Evolutionary conservation across 495 filamentous ascomycete genomes (phyloP).

Genomic region (Letharia lupina): DNA sequence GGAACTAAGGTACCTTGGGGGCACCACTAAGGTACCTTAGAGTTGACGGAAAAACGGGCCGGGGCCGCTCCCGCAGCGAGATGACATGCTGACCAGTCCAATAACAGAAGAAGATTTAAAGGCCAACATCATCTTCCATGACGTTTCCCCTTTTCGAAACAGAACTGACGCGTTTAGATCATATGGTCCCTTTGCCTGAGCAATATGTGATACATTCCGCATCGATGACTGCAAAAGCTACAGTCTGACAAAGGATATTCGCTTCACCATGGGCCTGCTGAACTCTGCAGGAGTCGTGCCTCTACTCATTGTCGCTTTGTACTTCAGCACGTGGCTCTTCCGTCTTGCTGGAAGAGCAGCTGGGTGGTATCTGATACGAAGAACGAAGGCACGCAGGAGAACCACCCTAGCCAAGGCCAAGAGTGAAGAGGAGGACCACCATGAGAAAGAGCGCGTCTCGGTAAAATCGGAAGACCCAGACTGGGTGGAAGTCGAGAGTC

Average conservation of each 20-base stretch:
- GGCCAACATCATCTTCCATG: no score
- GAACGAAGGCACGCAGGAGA: constrained; percentile 55
- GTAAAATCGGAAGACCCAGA: constrained; percentile 48
- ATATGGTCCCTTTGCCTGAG: background rate
- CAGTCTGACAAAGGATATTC: background rate
- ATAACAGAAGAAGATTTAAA: no score
- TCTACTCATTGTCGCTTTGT: background rate
- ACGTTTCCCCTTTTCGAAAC: no score
- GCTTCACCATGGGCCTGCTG: background rate
- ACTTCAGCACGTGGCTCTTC: constrained; percentile 27
- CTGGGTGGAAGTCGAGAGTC: constrained; percentile 66
- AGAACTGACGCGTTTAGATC: background rate
- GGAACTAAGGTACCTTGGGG: no score
- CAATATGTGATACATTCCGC: background rate
- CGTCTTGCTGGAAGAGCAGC: constrained; percentile 37
- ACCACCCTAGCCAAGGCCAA: constrained; percentile 52
- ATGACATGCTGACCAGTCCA: no score
- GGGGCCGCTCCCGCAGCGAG: no score
- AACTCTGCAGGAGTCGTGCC: background rate
- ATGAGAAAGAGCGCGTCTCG: constrained; percentile 32
- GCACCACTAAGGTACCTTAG: no score
- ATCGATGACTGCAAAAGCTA: background rate
- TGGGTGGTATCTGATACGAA: constrained; percentile 59
- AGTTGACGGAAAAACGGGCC: no score
- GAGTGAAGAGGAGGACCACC: constrained; percentile 49